Evolutionary conservation across 2,329 filamentous ascomycete genomes (phyloP).

Genomic region (Cordyceps tenuipes): DNA sequence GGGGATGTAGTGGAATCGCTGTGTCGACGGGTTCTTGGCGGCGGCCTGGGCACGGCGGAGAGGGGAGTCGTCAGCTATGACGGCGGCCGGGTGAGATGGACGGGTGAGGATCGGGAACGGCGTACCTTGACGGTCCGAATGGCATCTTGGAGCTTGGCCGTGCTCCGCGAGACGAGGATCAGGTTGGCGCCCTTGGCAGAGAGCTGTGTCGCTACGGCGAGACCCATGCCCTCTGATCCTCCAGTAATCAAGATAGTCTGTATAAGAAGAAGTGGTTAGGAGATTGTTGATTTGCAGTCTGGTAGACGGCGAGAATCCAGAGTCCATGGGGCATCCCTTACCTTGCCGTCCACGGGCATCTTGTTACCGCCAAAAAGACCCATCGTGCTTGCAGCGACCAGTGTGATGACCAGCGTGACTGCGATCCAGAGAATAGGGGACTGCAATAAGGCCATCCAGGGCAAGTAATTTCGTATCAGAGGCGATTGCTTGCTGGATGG

Average conservation of each 20-base stretch:
- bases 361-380: slow-evolving; percentile 62
- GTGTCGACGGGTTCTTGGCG: slow-evolving; percentile 55
- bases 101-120: neutral
- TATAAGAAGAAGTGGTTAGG: neutral
- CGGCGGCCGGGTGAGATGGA: no score
- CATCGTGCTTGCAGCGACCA: slow-evolving; percentile 44
- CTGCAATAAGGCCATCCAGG: slow-evolving; percentile 2
- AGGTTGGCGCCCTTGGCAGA: slow-evolving; percentile 78
- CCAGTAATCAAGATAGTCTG: slow-evolving; percentile 87
- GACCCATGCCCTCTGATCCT: slow-evolving; percentile 87
- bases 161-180: slow-evolving; percentile 73
- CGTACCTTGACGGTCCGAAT: slow-evolving; percentile 56
- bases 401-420: slow-evolving; percentile 24
- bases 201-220: slow-evolving; percentile 63
- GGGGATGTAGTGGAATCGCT: slow-evolving; percentile 76
- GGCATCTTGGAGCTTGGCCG: slow-evolving; percentile 63
- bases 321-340: slow-evolving; percentile 28
- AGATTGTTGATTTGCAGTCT: neutral
- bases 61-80: neutral
- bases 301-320: neutral
- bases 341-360: slow-evolving; percentile 78
- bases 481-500: neutral
- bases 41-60: slow-evolving; percentile 39
- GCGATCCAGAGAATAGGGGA: slow-evolving; percentile 16
- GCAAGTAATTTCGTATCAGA: neutral